Percentiles rank a stretch among this genome's conserved stretches.
Evolutionary conservation across 345 rosid genomes (phyloP).

Genomic region (Raphanus raphanistrum): DNA sequence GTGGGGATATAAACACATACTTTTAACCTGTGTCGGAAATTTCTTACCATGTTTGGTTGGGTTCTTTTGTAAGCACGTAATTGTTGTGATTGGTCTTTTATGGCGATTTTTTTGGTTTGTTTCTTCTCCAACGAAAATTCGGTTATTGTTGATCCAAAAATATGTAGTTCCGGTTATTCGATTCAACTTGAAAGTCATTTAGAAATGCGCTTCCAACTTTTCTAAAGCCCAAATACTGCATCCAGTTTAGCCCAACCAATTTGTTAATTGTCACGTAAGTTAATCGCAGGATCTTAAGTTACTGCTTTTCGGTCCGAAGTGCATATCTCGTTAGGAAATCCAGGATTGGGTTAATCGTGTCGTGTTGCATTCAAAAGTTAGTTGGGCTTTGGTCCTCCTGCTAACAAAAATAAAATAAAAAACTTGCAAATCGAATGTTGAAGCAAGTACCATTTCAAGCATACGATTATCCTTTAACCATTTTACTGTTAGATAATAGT

Average conservation of each 20-base stretch:
- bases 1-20: background rate
- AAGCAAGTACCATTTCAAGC: too few species aligned
- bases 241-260: background rate
- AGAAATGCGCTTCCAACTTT: background rate
- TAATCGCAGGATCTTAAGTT: too few species aligned
- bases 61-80: conserved; percentile 5
- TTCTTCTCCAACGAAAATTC: background rate
- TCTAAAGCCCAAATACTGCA: background rate
- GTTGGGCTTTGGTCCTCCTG: background rate
- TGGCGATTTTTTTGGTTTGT: background rate
- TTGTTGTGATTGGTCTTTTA: background rate
- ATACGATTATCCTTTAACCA: background rate
- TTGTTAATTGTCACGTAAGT: background rate
- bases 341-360: background rate
- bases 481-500: background rate
- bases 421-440: background rate
- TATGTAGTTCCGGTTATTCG: background rate
- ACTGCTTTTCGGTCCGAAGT: too few species aligned
- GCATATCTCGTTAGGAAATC: too few species aligned
- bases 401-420: too few species aligned
- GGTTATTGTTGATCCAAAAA: background rate
- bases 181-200: background rate
- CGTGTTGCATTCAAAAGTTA: too few species aligned
- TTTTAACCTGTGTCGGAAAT: background rate
- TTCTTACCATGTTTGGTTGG: background rate